Conservation (phyloP, 805 yeast genomes). For the Wickerhamomyces alni region DNA sequence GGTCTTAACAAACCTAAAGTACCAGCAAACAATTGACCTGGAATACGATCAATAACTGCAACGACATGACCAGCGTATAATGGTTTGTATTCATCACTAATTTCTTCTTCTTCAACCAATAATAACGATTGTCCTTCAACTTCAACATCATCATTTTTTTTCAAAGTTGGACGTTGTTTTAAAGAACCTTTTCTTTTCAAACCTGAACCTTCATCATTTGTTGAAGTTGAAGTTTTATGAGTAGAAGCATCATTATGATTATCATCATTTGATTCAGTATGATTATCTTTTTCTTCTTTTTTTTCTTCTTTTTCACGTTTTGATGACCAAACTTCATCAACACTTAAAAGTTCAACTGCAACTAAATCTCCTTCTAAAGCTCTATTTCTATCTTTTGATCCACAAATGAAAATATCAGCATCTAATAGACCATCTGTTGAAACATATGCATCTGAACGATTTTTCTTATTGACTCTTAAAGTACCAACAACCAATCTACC, state of each 20-base stretch:
- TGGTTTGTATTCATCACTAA: conserved; percentile 88
- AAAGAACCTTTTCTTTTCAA: conserved; percentile 81
- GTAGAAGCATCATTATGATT: conserved; percentile 79
- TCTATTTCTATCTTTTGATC: conserved; percentile 95
- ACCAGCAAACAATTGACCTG: conserved; percentile 94
- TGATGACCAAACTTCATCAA: conserved; percentile 96
- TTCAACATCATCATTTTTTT: conserved; percentile 96
- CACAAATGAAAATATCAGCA: conserved; percentile 96
- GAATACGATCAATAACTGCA: conserved; percentile 95
- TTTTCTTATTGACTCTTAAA: conserved; percentile 89
- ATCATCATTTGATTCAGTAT: conserved; percentile 56
- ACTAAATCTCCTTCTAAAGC: conserved; percentile 96
- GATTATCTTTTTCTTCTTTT: conserved; percentile 75
- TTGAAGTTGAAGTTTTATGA: conserved; percentile 29
- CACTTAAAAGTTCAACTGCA: conserved; percentile 89
- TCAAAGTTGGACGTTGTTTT: conserved; percentile 93
- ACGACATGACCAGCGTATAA: conserved; percentile 97
- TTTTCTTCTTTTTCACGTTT: conserved; percentile 96
- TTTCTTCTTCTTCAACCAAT: conserved; percentile 91
- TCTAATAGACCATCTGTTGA: conserved; percentile 93
- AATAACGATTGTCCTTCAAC: conserved; percentile 95
- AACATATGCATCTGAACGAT: conserved; percentile 97
- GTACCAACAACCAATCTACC: conserved; percentile 92
- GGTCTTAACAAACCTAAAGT: conserved; percentile 92
- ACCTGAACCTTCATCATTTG: conserved; percentile 27